Percentiles rank a stretch among this genome's conserved stretches.
Evolutionary conservation across 192 early-diverging fungal genomes (phyloP).

Genomic region (Gryganskiella cystojenkinii): DNA sequence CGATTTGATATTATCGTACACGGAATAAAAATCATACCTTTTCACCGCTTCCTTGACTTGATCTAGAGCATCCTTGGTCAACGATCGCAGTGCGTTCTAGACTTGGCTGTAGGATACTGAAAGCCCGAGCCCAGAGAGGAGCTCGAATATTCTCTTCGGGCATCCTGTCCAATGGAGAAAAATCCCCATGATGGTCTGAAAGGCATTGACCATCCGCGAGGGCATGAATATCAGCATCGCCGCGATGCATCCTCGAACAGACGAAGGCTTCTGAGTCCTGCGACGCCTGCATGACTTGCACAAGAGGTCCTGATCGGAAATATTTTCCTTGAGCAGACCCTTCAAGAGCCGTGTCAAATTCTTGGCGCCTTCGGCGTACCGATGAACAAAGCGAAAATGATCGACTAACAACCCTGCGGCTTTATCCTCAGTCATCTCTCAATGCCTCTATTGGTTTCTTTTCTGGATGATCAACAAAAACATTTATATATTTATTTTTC

Average conservation of each 20-base stretch:
- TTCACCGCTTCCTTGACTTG: slow-evolving; percentile 1
- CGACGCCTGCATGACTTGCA: not conserved
- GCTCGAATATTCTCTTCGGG: slow-evolving; percentile 1
- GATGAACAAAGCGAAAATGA: slow-evolving; percentile 17
- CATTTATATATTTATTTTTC: no score
- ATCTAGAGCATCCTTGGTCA: slow-evolving; percentile 13
- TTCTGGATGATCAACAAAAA: no score
- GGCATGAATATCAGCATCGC: slow-evolving; percentile 23
- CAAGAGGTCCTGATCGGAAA: slow-evolving; percentile 11
- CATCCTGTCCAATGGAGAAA: slow-evolving; percentile 21
- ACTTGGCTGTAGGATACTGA: slow-evolving; percentile 19
- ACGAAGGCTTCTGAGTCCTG: slow-evolving; percentile 8
- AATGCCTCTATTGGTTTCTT: no score
- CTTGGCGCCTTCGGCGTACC: not conserved
- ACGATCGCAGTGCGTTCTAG: slow-evolving; percentile 11
- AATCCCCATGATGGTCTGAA: slow-evolving; percentile 25
- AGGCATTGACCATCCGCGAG: slow-evolving; percentile 13
- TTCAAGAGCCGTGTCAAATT: slow-evolving; percentile 19
- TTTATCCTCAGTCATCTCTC: no score
- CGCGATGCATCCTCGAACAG: slow-evolving; percentile 24
- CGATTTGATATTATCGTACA: slow-evolving; percentile 35
- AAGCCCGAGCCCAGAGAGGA: slow-evolving; percentile 16
- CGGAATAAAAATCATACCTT: not conserved
- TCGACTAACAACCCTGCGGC: no score
- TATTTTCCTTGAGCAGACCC: slow-evolving; percentile 15